Evolutionary conservation across 1,284 basidiomycete species (phyloP).

Genomic region (Laetiporus sulphureus): DNA sequence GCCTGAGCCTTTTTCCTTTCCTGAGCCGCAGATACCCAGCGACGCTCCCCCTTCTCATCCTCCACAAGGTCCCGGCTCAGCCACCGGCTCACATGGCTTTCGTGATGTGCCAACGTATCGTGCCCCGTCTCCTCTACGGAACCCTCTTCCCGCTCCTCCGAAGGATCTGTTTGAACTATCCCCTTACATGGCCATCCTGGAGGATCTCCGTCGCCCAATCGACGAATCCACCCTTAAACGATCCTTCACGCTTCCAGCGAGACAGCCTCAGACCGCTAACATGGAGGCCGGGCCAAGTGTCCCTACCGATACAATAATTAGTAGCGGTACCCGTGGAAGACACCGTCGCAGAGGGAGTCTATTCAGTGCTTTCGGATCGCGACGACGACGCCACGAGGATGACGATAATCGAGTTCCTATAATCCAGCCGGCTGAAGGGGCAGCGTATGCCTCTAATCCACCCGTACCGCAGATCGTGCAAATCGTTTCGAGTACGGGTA

Average conservation of each 20-base stretch:
- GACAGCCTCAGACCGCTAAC: slow-evolving; percentile 4
- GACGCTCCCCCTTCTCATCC: slow-evolving; percentile 11
- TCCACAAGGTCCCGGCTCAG: no score
- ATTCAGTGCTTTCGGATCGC: slow-evolving; percentile 15
- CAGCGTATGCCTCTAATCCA: no score
- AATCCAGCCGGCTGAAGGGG: no score
- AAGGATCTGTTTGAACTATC: slow-evolving; percentile 14
- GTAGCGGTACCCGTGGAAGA: slow-evolving; percentile 7
- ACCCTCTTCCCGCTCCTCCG: slow-evolving; percentile 19
- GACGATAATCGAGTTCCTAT: slow-evolving; percentile 8
- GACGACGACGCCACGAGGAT: slow-evolving; percentile 12
- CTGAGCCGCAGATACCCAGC: slow-evolving; percentile 5
- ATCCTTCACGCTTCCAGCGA: slow-evolving; percentile 2
- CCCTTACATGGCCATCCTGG: slow-evolving; percentile 12
- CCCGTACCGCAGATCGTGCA: no score
- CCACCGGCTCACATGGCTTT: slow-evolving; percentile 2
- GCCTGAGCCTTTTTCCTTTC: slow-evolving; percentile 8
- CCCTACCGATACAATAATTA: slow-evolving; percentile 1
- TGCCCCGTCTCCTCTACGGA: slow-evolving; percentile 6
- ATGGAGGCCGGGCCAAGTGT: background rate
- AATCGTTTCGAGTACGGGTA: no score
- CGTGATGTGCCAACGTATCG: slow-evolving; percentile 3
- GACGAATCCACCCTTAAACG: slow-evolving; percentile 13
- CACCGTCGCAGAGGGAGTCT: slow-evolving; percentile 16
- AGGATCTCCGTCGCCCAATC: slow-evolving; percentile 15